phyloP scores from a whole-genome alignment of 345 rosid genomes.

The Salix caprea region DNA sequence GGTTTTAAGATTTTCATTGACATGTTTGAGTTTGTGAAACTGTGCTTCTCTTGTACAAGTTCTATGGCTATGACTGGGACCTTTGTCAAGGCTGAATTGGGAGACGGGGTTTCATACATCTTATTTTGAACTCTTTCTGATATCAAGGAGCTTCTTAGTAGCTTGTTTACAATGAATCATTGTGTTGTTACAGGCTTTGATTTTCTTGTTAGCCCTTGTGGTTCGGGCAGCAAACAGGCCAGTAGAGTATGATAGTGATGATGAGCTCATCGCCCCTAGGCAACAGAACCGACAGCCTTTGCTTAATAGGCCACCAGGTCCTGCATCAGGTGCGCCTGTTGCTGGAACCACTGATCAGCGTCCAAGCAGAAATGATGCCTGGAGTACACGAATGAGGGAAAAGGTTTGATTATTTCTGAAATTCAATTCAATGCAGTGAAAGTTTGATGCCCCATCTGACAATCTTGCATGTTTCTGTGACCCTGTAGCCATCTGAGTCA shows the following conservation, averaged over 20 bases:
- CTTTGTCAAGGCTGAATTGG: neutral
- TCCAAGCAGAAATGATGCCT: conserved; percentile 89
- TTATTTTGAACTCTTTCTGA: neutral
- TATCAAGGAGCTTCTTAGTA: neutral
- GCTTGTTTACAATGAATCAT: conserved; percentile 7
- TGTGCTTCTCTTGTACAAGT: neutral
- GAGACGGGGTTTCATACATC: neutral
- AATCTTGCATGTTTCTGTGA: neutral
- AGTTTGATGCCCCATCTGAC: neutral
- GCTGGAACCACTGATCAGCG: conserved; percentile 79
- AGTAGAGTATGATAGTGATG: conserved; percentile 88
- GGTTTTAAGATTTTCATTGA: neutral
- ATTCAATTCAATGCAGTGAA: neutral
- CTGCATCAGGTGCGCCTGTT: conserved; percentile 80
- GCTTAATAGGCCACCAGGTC: conserved; percentile 58
- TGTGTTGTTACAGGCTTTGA: conserved; percentile 56
- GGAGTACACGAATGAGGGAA: conserved; percentile 98
- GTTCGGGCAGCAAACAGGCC: conserved; percentile 80
- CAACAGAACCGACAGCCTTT: conserved; percentile 86
- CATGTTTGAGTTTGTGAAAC: neutral
- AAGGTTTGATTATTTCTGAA: conserved; percentile 48
- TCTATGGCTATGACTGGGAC: neutral
- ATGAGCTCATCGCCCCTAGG: conserved; percentile 68
- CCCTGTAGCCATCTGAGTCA: neutral
- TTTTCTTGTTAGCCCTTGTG: conserved; percentile 74